These are phyloP conservation scores for Suhomyces choctaworum DNA, from an alignment of 1,139 yeast genomes.

Conservation along the genomic window DNA sequence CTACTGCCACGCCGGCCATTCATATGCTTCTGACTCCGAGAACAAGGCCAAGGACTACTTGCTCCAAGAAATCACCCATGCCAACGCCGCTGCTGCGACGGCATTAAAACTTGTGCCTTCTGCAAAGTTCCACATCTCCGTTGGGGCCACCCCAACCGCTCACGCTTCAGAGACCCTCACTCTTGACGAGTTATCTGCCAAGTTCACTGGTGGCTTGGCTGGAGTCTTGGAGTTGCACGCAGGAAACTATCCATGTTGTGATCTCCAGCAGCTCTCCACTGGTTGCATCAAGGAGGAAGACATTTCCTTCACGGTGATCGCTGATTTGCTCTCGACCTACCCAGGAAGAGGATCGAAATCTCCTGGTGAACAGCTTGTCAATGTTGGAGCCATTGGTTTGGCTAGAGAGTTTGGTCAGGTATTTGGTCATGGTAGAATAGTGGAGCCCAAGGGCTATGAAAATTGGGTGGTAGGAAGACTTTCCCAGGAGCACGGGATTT, in stretches of 20 bases:
- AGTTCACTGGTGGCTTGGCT: conserved; percentile 26
- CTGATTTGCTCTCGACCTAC: conserved; percentile 65
- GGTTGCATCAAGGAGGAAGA: conserved; percentile 49
- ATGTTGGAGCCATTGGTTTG: conserved; percentile 73
- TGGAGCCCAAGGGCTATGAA: conserved; percentile 37
- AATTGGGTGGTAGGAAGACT: conserved; percentile 58
- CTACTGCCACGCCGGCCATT: conserved; percentile 80
- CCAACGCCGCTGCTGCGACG: conserved; percentile 52
- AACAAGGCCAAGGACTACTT: conserved; percentile 51
- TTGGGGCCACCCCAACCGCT: conserved; percentile 84
- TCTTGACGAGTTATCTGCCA: conserved; percentile 19
- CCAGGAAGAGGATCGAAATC: conserved; percentile 45
- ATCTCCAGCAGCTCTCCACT: conserved; percentile 73
- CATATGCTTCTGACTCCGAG: conserved; percentile 53
- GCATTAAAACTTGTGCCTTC: conserved; percentile 31
- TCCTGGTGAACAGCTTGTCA: conserved; percentile 64
- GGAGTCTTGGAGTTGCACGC: conserved; percentile 72
- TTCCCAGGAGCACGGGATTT: conserved; percentile 67
- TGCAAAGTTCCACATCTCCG: conserved; percentile 47
- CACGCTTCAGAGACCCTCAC: conserved; percentile 52
- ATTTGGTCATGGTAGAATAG: conserved; percentile 51
- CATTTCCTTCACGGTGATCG: conserved; percentile 59
- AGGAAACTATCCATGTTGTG: conserved; percentile 74
- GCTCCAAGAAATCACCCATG: conserved; percentile 56
- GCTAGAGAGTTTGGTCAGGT: conserved; percentile 60